A percentile compares a stretch with the other conserved stretches of the same genome.
Conservation (phyloP, 2,329 filamentous ascomycete species). For the Aspergillus fumigatus region DNA sequence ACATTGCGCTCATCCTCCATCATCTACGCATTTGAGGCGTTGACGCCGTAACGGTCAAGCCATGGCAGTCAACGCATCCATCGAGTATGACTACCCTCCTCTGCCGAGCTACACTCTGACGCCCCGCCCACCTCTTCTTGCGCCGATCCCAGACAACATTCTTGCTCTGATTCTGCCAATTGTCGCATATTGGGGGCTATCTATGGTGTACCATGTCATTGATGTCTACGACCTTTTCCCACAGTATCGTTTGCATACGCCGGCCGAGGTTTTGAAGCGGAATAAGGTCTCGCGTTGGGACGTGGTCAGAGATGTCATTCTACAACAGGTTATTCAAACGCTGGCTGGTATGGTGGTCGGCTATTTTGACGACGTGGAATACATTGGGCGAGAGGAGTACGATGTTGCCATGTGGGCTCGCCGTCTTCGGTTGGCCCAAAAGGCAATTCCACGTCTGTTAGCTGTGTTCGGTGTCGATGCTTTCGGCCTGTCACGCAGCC, state of each 20-base stretch:
- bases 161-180: conserved; percentile 72
- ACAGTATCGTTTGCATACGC: conserved; percentile 90
- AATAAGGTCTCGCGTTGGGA: conserved; percentile 83
- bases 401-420: conserved; percentile 88
- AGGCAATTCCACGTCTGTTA: conserved; percentile 68
- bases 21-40: conserved; percentile 1
- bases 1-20: conserved; percentile 2
- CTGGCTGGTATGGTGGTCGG: conserved; percentile 63
- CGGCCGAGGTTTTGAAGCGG: conserved; percentile 79
- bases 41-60: conserved; percentile 3
- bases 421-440: conserved; percentile 72
- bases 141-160: conserved; percentile 76
- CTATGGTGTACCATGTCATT: conserved; percentile 79
- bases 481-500: conserved; percentile 66
- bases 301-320: conserved; percentile 81
- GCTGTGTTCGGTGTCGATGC: conserved; percentile 72
- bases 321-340: conserved; percentile 90
- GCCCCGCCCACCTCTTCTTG: conserved; percentile 66
- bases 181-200: conserved; percentile 82
- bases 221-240: conserved; percentile 82
- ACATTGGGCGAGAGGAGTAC: conserved; percentile 73
- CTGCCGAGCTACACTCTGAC: conserved; percentile 75
- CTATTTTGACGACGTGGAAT: conserved; percentile 68
- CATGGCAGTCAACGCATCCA: conserved; percentile 35
- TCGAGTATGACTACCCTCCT: conserved; percentile 63